Percentiles rank a stretch among this genome's conserved stretches.
These are phyloP conservation scores for Massarina eburnea DNA, from an alignment of 2,329 filamentous ascomycete species.

Conservation along the genomic window DNA sequence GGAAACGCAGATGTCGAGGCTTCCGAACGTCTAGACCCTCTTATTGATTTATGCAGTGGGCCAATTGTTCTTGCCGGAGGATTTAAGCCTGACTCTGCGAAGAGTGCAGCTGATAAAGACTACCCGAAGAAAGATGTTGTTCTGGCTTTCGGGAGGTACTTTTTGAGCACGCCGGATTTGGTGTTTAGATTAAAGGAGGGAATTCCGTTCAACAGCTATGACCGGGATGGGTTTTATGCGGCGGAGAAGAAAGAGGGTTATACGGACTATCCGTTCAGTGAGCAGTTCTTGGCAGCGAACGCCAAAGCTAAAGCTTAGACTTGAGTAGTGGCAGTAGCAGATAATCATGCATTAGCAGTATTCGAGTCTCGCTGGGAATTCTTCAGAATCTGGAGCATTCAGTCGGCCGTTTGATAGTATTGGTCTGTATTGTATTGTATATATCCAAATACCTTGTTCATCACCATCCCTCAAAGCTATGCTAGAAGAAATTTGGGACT, in stretches of 20 bases:
- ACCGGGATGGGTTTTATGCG: constrained; percentile 51
- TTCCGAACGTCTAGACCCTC: constrained; percentile 22
- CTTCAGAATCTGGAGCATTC: no score
- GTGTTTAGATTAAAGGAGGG: constrained; percentile 49
- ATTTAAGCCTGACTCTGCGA: constrained; percentile 43
- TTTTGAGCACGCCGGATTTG: constrained; percentile 54
- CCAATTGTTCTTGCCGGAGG: constrained; percentile 47
- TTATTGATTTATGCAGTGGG: constrained; percentile 26
- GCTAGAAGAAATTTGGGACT: constrained; percentile 36
- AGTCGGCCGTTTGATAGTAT: no score
- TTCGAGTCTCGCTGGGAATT: no score
- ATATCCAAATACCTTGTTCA: background rate
- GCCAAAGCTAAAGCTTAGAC: no score
- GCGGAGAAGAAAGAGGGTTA: constrained; percentile 42
- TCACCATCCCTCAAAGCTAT: background rate
- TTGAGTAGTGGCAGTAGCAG: no score
- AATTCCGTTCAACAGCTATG: constrained; percentile 48
- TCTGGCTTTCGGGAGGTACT: constrained; percentile 53
- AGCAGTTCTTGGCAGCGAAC: no score
- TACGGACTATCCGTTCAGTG: constrained; percentile 39
- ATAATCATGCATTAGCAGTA: no score
- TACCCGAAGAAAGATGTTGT: constrained; percentile 47
- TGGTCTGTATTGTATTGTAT: no score
- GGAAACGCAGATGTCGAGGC: constrained; percentile 43
- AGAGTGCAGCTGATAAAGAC: constrained; percentile 42